Evolutionary conservation across 2,329 filamentous ascomycete species (phyloP).

Genomic region (Bipolaris bicolor): DNA sequence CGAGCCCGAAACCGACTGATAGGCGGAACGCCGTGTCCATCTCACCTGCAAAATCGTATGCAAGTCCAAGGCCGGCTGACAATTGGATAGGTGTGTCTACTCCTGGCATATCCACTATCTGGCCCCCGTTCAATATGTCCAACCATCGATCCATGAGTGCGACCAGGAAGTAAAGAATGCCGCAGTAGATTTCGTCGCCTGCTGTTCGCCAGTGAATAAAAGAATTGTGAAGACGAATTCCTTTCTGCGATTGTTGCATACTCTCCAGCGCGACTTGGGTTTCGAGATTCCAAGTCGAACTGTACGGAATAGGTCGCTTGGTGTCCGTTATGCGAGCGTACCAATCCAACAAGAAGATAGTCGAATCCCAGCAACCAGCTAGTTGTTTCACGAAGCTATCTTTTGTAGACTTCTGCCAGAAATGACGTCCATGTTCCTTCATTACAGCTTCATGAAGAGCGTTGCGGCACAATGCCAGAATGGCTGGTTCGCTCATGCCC

Average conservation of each 20-base stretch:
- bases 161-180: constrained; percentile 61
- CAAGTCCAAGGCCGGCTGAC: not conserved
- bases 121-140: constrained; percentile 54
- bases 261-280: constrained; percentile 61
- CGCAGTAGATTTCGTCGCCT: constrained; percentile 61
- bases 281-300: constrained; percentile 64
- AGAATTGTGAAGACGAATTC: constrained; percentile 61
- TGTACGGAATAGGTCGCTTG: constrained; percentile 60
- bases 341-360: constrained; percentile 62
- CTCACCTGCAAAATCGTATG: not conserved
- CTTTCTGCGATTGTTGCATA: constrained; percentile 60
- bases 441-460: constrained; percentile 55
- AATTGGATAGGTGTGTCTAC: not conserved
- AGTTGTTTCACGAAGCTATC: constrained; percentile 59
- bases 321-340: constrained; percentile 58
- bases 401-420: constrained; percentile 52
- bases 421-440: constrained; percentile 52
- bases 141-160: constrained; percentile 64
- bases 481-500: constrained; percentile 56
- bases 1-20: constrained; percentile 61
- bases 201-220: constrained; percentile 66
- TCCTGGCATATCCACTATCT: constrained; percentile 44
- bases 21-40: constrained; percentile 50
- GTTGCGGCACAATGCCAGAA: constrained; percentile 56
- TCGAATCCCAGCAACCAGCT: constrained; percentile 59